Percentiles rank a stretch among this genome's conserved stretches.
Evolutionary conservation across 306 rosid species (phyloP).

Genomic region (Gleditsia sinensis): DNA sequence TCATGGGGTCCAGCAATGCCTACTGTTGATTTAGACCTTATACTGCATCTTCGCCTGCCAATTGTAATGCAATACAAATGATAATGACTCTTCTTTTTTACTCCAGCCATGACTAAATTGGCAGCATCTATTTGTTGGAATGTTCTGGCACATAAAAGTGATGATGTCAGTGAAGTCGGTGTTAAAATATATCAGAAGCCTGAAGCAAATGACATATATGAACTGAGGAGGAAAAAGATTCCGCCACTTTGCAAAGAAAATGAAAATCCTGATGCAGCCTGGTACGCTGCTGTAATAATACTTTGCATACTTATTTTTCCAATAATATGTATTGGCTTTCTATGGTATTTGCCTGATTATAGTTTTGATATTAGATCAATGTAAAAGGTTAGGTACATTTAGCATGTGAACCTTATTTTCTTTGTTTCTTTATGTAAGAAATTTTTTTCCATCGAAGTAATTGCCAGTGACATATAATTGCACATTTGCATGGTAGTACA

Average conservation of each 20-base stretch:
- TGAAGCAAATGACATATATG: constrained; percentile 77
- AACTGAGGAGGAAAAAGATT: constrained; percentile 77
- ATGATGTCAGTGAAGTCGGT: constrained; percentile 82
- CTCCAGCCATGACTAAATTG: constrained; percentile 74
- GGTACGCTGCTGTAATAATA: constrained; percentile 55
- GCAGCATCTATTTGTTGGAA: constrained; percentile 91
- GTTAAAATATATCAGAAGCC: constrained; percentile 94
- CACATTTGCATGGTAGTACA: constrained; percentile 22
- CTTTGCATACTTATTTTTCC: constrained; percentile 28
- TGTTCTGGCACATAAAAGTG: constrained; percentile 91
- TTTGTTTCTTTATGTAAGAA: neutral
- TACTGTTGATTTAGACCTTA: constrained; percentile 21
- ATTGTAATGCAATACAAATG: constrained; percentile 8
- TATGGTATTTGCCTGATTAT: neutral
- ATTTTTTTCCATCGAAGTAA: constrained; percentile 1
- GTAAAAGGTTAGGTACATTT: neutral
- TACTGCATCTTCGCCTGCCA: constrained; percentile 14
- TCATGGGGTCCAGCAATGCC: constrained; percentile 8
- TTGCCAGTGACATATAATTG: neutral
- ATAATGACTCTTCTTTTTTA: constrained; percentile 34
- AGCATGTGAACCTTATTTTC: constrained; percentile 19
- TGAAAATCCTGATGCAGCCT: constrained; percentile 92
- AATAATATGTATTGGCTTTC: neutral
- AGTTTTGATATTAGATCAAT: neutral
- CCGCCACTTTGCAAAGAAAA: constrained; percentile 89